Conservation (phyloP, 768 basidiomycete species). For the Lactarius sanguifluus region DNA sequence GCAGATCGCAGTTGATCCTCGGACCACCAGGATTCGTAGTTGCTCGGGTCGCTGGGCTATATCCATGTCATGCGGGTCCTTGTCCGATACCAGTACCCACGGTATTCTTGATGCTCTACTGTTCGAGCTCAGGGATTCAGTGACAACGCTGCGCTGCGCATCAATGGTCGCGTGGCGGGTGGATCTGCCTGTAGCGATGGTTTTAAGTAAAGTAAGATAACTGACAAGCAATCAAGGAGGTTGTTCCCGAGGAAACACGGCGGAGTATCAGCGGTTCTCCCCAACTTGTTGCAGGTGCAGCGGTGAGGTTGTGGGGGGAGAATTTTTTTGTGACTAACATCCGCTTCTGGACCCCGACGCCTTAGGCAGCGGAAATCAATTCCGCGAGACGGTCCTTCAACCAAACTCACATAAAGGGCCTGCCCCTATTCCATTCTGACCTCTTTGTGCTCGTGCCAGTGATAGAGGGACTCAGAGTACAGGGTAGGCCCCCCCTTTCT, state of each 20-base stretch:
- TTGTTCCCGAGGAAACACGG: slow-evolving; percentile 1
- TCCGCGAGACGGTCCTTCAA: neutral
- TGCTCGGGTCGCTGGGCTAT: too few relatives aligned
- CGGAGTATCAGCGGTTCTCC: neutral
- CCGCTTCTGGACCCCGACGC: slow-evolving; percentile 14
- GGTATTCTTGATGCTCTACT: neutral
- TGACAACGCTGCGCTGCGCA: neutral
- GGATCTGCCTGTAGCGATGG: slow-evolving; percentile 7
- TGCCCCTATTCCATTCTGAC: neutral
- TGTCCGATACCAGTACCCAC: too few relatives aligned
- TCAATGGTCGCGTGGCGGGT: neutral
- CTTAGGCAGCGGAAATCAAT: slow-evolving; percentile 1
- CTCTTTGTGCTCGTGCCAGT: too few relatives aligned
- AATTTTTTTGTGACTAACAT: neutral
- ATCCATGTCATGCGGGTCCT: too few relatives aligned
- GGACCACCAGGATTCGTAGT: too few relatives aligned
- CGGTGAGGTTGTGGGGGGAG: neutral
- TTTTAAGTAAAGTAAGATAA: slow-evolving; percentile 15
- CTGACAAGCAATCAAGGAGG: neutral
- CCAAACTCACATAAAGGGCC: neutral
- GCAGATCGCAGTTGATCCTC: too few relatives aligned
- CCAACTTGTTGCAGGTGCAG: neutral
- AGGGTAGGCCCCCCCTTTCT: neutral
- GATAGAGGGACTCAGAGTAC: neutral
- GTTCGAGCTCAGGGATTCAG: neutral